Percentiles rank a stretch among this genome's conserved stretches.
Conservation (phyloP, 768 basidiomycete genomes). For the Leucocoprinus sp. region DNA sequence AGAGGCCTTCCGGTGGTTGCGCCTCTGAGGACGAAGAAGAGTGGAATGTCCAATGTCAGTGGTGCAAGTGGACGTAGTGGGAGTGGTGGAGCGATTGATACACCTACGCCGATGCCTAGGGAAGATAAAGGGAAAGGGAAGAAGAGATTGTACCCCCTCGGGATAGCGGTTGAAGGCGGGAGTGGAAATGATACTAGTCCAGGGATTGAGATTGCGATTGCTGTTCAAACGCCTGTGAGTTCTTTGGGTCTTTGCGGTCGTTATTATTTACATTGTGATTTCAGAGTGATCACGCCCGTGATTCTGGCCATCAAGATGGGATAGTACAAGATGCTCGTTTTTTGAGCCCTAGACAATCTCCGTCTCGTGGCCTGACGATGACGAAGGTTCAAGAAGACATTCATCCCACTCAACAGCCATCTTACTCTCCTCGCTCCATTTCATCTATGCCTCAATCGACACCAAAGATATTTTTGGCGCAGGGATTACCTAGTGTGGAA, state of each 20-base stretch:
- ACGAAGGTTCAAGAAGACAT: neutral
- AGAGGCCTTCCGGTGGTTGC: neutral
- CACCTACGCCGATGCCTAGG: constrained; percentile 9
- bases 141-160: neutral
- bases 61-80: neutral
- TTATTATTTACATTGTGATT: no score
- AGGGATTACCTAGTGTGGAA: neutral
- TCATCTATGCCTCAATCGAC: constrained; percentile 1
- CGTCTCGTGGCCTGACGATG: neutral
- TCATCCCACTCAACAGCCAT: neutral
- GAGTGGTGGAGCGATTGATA: constrained; percentile 1
- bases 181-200: constrained; percentile 8
- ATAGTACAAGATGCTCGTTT: neutral
- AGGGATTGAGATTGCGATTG: constrained; percentile 8
- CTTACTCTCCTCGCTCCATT: neutral
- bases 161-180: neutral
- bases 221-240: constrained; percentile 7
- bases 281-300: neutral
- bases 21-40: constrained; percentile 5
- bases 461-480: constrained; percentile 5
- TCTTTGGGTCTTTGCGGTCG: neutral
- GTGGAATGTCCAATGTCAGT: neutral
- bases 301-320: neutral
- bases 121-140: constrained; percentile 3
- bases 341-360: neutral